Percentiles rank a stretch among this genome's conserved stretches.
These are phyloP conservation scores for Prunus mongolica DNA, from an alignment of 306 rosid species.

Conservation along the genomic window DNA sequence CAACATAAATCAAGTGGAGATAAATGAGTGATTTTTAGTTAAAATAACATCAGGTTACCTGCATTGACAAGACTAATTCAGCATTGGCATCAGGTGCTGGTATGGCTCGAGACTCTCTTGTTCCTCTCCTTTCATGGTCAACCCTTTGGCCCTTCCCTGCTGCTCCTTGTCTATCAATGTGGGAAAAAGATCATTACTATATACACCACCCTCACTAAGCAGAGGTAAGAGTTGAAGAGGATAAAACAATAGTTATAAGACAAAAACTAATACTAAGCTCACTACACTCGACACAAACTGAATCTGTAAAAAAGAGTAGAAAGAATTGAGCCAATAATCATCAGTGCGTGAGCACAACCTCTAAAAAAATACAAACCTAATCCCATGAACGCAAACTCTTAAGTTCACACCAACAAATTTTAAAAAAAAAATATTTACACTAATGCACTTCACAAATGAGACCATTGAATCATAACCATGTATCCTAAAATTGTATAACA, in stretches of 20 bases:
- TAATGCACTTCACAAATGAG: not conserved
- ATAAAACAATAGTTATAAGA: not conserved
- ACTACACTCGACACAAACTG: not conserved
- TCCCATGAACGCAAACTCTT: not conserved
- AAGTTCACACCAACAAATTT: not conserved
- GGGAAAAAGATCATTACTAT: slow-evolving; percentile 15
- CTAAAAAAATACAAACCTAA: not conserved
- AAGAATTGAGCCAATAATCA: not conserved
- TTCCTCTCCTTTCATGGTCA: slow-evolving; percentile 73
- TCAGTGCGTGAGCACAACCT: not conserved
- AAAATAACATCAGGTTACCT: slow-evolving; percentile 45
- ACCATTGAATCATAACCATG: not conserved
- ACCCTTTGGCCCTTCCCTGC: slow-evolving; percentile 73
- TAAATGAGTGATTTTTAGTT: not conserved
- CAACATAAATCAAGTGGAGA: slow-evolving; percentile 7
- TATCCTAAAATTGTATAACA: not conserved
- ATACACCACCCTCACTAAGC: not conserved
- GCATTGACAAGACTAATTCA: slow-evolving; percentile 85
- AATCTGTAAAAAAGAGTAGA: not conserved
- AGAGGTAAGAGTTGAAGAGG: not conserved
- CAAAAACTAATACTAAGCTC: not conserved
- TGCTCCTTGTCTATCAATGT: slow-evolving; percentile 74
- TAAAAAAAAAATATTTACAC: not conserved
- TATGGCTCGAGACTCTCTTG: slow-evolving; percentile 79
- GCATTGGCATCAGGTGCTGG: slow-evolving; percentile 99